Base-by-base conservation (phyloP, 2,329 filamentous ascomycete species). In the Colletotrichum tanaceti region DNA sequence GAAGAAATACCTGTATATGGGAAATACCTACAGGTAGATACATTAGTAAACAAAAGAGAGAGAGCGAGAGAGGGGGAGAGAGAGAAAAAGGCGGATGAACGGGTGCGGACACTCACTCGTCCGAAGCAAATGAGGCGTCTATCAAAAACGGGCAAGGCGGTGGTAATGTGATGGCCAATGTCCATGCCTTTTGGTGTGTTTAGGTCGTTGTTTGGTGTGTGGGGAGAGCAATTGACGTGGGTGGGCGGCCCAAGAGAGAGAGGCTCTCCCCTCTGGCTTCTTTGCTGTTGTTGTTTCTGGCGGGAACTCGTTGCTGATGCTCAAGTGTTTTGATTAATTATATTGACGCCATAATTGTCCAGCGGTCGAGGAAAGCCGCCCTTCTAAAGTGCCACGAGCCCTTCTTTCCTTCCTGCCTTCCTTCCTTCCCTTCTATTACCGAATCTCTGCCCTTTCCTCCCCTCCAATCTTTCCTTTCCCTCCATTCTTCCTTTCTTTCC, bases 121-220 rank as follows among this genome's bases (percentile, higher is more conserved):
- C n/a, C 10, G 58, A 20, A 16, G 13, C 32, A 16, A 52, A 43
- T 32, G 58, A 43, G 46, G 46, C 35, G 58, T 60, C 58, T 60
- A 60, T 60, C 46, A 60, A 50, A 22, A 50, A 50, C 28, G 43
- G 43, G 44, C 24, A 32, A 41, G 43, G 28, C 18, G 43, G 57
- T 47, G 32, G 16, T 32, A 24, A 28, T 52, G 49, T 49, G 32
- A 39, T 38, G 58, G 46, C n/a, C 41, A 32, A 39, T 59, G 47
- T 39, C 43, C 57, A 41, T 20, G 32, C 9, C 28, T 58, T 58
- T 41, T 18, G 7, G 38, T 18, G 14, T 18, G 28, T 24, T 32
- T 32, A 9, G n/a, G n/a, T n/a, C n/a, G 28, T 32, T 32, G 28
- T 7, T 32, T 32, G 28, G 7, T 32, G 28, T 32, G 28, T 28